Conservation (phyloP, 2,329 filamentous ascomycete genomes). For the Fusarium bactridioides region DNA sequence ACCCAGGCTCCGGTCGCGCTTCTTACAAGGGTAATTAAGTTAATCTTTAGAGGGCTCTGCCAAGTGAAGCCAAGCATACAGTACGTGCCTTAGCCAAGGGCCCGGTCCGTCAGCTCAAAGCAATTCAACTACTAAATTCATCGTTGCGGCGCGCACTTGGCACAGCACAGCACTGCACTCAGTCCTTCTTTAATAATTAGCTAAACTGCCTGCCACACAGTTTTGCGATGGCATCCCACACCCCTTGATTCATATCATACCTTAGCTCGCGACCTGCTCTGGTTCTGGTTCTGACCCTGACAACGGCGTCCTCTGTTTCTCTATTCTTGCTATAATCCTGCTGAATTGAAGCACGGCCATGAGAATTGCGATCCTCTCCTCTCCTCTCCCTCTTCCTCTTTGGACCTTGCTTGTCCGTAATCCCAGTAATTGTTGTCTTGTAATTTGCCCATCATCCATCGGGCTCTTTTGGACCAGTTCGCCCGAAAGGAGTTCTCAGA, state of each 20-base stretch:
- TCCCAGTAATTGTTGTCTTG: not conserved
- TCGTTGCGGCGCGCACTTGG: conserved; percentile 31
- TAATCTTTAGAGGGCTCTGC: conserved; percentile 24
- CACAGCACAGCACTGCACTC: not conserved
- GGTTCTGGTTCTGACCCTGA: conserved; percentile 15
- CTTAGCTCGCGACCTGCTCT: conserved; percentile 26
- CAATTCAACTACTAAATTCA: not conserved
- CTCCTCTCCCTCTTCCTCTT: not conserved
- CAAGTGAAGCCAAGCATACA: conserved; percentile 24
- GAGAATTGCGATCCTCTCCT: conserved; percentile 14
- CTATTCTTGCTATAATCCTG: not conserved
- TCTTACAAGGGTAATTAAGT: conserved; percentile 20
- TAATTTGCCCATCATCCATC: not conserved
- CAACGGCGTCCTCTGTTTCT: conserved; percentile 15
- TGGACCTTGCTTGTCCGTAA: conserved; percentile 30
- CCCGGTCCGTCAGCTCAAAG: conserved; percentile 24
- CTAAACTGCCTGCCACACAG: conserved; percentile 26
- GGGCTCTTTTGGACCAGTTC: conserved; percentile 7
- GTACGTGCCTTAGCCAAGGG: conserved; percentile 18
- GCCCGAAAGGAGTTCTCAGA: conserved; percentile 13
- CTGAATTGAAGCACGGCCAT: conserved; percentile 26
- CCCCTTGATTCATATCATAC: conserved; percentile 1
- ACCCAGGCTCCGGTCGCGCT: conserved; percentile 29
- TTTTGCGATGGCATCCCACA: conserved; percentile 39
- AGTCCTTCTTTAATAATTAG: conserved; percentile 31